phyloP scores from a whole-genome alignment of 495 filamentous ascomycete genomes.

The Aspergillus incahuasiensis region DNA sequence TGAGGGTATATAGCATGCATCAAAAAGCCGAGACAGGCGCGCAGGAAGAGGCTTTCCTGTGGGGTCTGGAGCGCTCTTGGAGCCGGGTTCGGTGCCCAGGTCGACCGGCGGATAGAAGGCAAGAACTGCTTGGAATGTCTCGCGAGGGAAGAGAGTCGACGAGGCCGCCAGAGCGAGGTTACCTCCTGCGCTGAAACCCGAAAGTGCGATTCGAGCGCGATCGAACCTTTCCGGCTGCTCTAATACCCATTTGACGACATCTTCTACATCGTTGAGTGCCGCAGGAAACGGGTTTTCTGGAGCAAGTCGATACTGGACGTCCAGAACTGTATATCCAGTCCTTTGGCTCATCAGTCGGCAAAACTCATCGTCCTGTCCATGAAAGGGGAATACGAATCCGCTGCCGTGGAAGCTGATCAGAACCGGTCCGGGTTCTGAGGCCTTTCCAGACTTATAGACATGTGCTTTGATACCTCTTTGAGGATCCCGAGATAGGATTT shows the following conservation, averaged over 20 bases:
- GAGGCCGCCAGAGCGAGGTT: constrained; percentile 40
- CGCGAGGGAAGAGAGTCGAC: constrained; percentile 33
- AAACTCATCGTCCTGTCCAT: constrained; percentile 41
- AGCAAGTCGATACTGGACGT: constrained; percentile 70
- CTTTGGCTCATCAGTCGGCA: constrained; percentile 33
- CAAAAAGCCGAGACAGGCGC: constrained; percentile 27
- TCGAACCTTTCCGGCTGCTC: constrained; percentile 31
- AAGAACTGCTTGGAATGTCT: constrained; percentile 37
- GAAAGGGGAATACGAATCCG: constrained; percentile 38
- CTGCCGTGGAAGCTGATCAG: constrained; percentile 45
- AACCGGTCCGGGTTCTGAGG: constrained; percentile 29
- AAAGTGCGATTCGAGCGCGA: constrained; percentile 31
- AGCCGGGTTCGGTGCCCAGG: constrained; percentile 20
- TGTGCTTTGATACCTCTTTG: constrained; percentile 42
- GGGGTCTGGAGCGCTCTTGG: constrained; percentile 26
- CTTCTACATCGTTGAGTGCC: constrained; percentile 65
- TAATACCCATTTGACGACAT: constrained; percentile 33
- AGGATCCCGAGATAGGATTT: constrained; percentile 39
- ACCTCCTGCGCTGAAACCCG: constrained; percentile 44
- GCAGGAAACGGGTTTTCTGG: constrained; percentile 76
- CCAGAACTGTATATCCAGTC: constrained; percentile 38
- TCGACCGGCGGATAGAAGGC: constrained; percentile 41
- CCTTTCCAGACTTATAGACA: constrained; percentile 35
- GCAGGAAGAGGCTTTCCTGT: constrained; percentile 22
- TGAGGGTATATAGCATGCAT: constrained; percentile 28